Conservation (phyloP, 352 stramenopile species). For the Globisporangium iwayamae region DNA sequence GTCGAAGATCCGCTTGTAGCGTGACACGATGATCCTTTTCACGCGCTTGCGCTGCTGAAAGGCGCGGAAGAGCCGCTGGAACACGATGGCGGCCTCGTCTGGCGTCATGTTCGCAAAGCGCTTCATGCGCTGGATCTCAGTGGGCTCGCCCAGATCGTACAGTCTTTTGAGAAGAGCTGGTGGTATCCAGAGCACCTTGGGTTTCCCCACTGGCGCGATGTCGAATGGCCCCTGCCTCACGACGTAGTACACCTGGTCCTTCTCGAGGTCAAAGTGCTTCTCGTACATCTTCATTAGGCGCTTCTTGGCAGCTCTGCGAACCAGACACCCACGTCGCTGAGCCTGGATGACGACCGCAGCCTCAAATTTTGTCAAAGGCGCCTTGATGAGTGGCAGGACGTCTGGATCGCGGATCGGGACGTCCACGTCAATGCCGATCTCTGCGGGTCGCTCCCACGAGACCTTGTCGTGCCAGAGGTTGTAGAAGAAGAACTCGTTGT, state of each 20-base stretch:
- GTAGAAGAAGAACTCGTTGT: constrained; percentile 80
- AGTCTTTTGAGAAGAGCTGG: constrained; percentile 42
- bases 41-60: constrained; percentile 38
- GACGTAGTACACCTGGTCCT: constrained; percentile 53
- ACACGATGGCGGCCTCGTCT: constrained; percentile 48
- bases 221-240: constrained; percentile 13
- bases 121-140: constrained; percentile 53
- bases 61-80: constrained; percentile 51
- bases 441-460: constrained; percentile 43
- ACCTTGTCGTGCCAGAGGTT: constrained; percentile 52
- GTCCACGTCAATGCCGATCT: constrained; percentile 41
- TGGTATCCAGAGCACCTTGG: constrained; percentile 25
- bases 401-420: constrained; percentile 75
- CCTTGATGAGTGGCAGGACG: constrained; percentile 34
- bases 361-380: constrained; percentile 51
- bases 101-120: constrained; percentile 41
- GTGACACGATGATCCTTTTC: constrained; percentile 36
- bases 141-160: constrained; percentile 60
- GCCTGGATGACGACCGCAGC: constrained; percentile 46
- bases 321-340: constrained; percentile 28
- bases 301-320: constrained; percentile 26
- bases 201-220: constrained; percentile 10
- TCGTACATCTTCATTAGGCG: constrained; percentile 43
- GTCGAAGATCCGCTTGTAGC: constrained; percentile 62
- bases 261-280: constrained; percentile 65